Evolutionary conservation across 2,329 filamentous ascomycete species (phyloP).

Genomic region (Blumeriella jaapii): DNA sequence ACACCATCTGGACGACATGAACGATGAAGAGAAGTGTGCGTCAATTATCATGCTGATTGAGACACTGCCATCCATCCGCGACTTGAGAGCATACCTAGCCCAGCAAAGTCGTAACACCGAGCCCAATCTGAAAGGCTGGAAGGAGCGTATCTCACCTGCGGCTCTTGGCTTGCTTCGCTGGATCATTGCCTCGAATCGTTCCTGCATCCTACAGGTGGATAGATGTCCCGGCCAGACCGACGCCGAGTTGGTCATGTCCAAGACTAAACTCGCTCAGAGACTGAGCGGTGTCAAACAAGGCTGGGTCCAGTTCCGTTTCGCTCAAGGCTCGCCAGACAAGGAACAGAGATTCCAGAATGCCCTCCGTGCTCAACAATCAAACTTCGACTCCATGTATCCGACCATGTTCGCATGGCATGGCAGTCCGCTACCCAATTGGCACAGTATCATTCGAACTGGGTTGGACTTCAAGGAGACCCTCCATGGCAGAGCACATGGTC

Average conservation of each 20-base stretch:
- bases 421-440: constrained; percentile 68
- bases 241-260: constrained; percentile 13
- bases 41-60: constrained; percentile 42
- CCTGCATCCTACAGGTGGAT: constrained; percentile 71
- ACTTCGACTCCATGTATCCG: constrained; percentile 35
- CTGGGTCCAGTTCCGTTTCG: constrained; percentile 77
- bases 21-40: constrained; percentile 33
- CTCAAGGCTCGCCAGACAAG: constrained; percentile 80
- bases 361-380: constrained; percentile 35
- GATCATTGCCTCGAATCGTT: constrained; percentile 84
- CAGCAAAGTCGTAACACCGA: constrained; percentile 18
- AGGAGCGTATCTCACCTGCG: constrained; percentile 49
- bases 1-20: constrained; percentile 45
- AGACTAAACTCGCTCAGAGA: constrained; percentile 24
- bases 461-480: constrained; percentile 54
- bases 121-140: constrained; percentile 37
- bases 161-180: constrained; percentile 63
- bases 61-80: constrained; percentile 47
- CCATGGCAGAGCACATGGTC: constrained; percentile 60
- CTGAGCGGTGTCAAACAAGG: constrained; percentile 47
- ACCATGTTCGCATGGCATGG: constrained; percentile 86
- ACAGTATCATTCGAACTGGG: constrained; percentile 75
- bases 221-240: constrained; percentile 24
- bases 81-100: constrained; percentile 42
- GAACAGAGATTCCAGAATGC: constrained; percentile 62